A percentile compares a stretch with the other conserved stretches of the same genome.
Conservation (phyloP, 2,329 filamentous ascomycete species). For the Beauveria australis region DNA sequence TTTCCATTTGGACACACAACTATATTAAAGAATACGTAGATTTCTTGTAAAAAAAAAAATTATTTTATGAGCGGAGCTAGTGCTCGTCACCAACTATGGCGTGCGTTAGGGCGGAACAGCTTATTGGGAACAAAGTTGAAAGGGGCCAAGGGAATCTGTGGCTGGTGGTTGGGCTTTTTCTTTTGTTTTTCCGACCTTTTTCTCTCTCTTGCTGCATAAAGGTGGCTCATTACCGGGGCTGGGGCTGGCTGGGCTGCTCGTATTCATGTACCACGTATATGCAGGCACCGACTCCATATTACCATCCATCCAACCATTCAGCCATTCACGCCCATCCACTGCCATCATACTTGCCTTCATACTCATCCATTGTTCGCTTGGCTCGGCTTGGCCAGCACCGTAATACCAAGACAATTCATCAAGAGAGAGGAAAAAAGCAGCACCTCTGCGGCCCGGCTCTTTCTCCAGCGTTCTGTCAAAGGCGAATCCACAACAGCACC, state of each 20-base stretch:
- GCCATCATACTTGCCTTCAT: too few relatives aligned
- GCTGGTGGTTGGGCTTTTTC: slow-evolving; percentile 4
- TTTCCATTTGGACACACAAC: neutral
- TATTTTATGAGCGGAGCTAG: slow-evolving; percentile 3
- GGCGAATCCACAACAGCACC: neutral
- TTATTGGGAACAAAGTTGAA: neutral
- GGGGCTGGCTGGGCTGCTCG: neutral
- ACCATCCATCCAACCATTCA: neutral
- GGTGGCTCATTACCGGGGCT: neutral
- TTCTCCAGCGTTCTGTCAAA: neutral
- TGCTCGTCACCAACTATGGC: neutral
- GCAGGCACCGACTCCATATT: slow-evolving; percentile 7
- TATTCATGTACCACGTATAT: slow-evolving; percentile 8
- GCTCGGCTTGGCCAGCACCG: neutral
- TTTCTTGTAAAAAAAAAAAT: neutral
- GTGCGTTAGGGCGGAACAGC: slow-evolving; percentile 1
- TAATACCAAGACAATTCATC: neutral
- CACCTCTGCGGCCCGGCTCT: neutral
- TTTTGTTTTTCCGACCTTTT: neutral
- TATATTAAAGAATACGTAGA: neutral
- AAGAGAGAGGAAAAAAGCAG: too few relatives aligned
- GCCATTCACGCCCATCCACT: neutral
- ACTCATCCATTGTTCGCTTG: neutral
- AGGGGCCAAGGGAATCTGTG: neutral
- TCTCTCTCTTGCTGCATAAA: neutral